A percentile compares a stretch with the other conserved stretches of the same genome.
Conservation (phyloP, 2,329 filamentous ascomycete genomes). For the Cladosporium cucumerinum region DNA sequence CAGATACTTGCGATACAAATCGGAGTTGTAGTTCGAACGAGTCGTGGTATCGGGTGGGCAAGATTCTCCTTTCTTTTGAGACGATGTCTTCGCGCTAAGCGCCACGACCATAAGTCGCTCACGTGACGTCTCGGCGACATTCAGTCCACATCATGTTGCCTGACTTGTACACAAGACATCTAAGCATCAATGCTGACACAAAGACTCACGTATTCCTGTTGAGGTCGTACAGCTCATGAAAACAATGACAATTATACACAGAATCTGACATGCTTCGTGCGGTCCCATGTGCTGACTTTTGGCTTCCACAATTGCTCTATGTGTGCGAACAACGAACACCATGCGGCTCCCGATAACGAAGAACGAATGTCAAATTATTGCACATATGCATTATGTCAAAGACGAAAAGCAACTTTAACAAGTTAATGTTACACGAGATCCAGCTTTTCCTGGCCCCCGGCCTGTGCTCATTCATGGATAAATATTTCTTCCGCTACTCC, state of each 20-base stretch:
- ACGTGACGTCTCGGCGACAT: not conserved
- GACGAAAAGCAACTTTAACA: not conserved
- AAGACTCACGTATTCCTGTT: not conserved
- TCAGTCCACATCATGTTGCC: not conserved
- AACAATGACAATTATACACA: not conserved
- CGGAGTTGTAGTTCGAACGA: not conserved
- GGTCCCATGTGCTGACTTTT: not conserved
- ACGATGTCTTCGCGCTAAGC: not conserved
- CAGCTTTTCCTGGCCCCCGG: not conserved
- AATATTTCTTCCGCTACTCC: not conserved
- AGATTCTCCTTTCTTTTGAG: conserved; percentile 6
- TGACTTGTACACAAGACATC: not conserved
- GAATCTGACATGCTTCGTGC: not conserved
- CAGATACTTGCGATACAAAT: not conserved
- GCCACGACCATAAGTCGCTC: not conserved
- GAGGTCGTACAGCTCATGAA: not conserved
- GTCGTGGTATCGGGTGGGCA: not conserved
- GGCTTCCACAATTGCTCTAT: not conserved
- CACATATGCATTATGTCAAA: not conserved
- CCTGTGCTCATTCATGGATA: not conserved
- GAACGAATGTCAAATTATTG: not conserved
- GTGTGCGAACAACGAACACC: not conserved
- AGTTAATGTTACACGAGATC: not conserved
- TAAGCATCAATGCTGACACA: not conserved
- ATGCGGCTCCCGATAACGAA: not conserved